Conservation (phyloP, 257 asterid genomes). For the Osmanthus fragrans region DNA sequence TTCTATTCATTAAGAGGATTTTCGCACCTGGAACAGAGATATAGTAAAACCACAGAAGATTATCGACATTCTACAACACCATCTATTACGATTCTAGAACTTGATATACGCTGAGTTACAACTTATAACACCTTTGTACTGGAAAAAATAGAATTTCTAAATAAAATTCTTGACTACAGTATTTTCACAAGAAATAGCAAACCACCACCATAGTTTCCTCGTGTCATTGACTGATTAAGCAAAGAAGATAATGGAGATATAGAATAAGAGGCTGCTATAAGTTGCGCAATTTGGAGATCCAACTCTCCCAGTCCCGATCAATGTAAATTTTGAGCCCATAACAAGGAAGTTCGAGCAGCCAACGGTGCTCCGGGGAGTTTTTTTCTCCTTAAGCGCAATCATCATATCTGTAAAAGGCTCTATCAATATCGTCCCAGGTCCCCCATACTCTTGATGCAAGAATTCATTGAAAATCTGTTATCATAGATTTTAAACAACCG, state of each 20-base stretch:
- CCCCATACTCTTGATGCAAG: constrained; percentile 64
- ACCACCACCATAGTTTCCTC: constrained; percentile 8
- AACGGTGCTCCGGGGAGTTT: constrained; percentile 53
- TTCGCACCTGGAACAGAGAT: not conserved
- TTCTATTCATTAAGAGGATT: not conserved
- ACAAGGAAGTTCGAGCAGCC: constrained; percentile 64
- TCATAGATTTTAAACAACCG: constrained; percentile 12
- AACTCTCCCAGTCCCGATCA: constrained; percentile 60
- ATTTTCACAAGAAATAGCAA: not conserved
- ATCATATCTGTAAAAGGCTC: constrained; percentile 77
- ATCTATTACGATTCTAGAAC: constrained; percentile 3
- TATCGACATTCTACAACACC: not conserved
- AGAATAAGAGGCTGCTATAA: constrained; percentile 6
- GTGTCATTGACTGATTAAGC: not conserved
- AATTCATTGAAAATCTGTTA: constrained; percentile 62
- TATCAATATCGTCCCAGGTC: constrained; percentile 65
- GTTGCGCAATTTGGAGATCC: constrained; percentile 49
- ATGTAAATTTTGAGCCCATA: constrained; percentile 64
- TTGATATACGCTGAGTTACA: constrained; percentile 17
- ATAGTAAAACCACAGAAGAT: not conserved
- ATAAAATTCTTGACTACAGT: not conserved
- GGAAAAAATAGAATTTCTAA: constrained; percentile 20
- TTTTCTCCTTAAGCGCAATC: constrained; percentile 59
- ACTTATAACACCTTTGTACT: constrained; percentile 29
- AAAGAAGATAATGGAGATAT: not conserved